Conservation (phyloP, 495 filamentous ascomycete genomes). For the Acidiella bohemica region DNA sequence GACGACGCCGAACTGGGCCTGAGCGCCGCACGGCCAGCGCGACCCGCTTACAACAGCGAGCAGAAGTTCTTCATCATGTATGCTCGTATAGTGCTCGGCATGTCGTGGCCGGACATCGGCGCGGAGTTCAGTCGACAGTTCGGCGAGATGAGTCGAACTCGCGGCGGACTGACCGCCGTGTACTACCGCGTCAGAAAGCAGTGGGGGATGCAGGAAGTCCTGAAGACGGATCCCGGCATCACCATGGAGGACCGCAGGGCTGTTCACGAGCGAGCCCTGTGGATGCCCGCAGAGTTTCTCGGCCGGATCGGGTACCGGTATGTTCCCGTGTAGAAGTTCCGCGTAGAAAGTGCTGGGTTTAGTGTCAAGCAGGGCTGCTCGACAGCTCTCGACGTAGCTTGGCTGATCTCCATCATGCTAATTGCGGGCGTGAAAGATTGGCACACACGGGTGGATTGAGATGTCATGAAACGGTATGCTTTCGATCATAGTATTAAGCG, state of each 20-base stretch:
- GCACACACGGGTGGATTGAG: too few species aligned
- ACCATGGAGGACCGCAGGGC: constrained; percentile 1
- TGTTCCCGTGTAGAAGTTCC: too few species aligned
- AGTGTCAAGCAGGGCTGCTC: too few species aligned
- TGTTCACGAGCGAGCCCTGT: constrained; percentile 2
- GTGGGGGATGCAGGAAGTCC: constrained; percentile 14
- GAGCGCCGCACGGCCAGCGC: constrained; percentile 6
- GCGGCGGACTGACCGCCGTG: constrained; percentile 13
- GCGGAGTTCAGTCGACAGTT: constrained; percentile 6
- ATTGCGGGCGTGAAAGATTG: too few species aligned
- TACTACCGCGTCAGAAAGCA: constrained; percentile 17
- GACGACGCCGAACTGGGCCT: too few species aligned
- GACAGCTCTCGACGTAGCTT: too few species aligned
- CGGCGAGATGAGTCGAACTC: constrained; percentile 1
- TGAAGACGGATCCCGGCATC: constrained; percentile 4
- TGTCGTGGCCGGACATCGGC: constrained; percentile 15
- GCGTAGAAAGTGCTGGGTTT: too few species aligned
- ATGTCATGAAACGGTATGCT: too few species aligned
- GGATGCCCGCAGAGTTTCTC: constrained; percentile 7
- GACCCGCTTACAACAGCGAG: constrained; percentile 17
- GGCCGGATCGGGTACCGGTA: not conserved
- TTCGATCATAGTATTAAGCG: too few species aligned
- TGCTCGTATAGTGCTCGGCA: constrained; percentile 7
- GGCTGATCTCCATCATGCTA: too few species aligned
- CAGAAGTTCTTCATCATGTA: constrained; percentile 20